Percentiles rank a stretch among this genome's conserved stretches.
phyloP scores from a whole-genome alignment of 2,329 filamentous ascomycete genomes.

The Fusarium sp. region DNA sequence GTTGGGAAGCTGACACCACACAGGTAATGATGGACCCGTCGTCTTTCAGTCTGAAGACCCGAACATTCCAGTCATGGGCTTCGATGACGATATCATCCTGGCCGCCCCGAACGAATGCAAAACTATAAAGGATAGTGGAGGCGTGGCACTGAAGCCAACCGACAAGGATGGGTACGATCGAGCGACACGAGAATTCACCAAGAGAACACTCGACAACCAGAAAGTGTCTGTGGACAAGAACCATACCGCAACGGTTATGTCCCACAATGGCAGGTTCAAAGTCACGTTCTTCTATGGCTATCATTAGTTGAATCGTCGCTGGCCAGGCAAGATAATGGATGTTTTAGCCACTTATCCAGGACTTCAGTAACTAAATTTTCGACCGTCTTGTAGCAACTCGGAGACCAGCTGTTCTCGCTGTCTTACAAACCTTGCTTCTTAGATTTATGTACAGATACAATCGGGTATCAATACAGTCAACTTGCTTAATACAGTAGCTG shows the following conservation, averaged over 20 bases:
- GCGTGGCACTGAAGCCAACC: slow-evolving; percentile 26
- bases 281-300: slow-evolving; percentile 24
- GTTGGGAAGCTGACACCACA: not conserved
- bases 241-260: slow-evolving; percentile 27
- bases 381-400: no score
- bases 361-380: not conserved
- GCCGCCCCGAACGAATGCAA: slow-evolving; percentile 22
- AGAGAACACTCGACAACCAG: slow-evolving; percentile 2
- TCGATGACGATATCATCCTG: slow-evolving; percentile 17
- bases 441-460: not conserved
- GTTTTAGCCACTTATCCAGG: not conserved
- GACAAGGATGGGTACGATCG: slow-evolving; percentile 31
- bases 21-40: slow-evolving; percentile 33
- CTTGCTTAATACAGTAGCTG: slow-evolving; percentile 5
- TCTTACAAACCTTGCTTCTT: no score
- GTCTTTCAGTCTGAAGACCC: slow-evolving; percentile 25
- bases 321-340: not conserved
- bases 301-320: slow-evolving; percentile 3
- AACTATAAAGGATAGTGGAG: slow-evolving; percentile 19
- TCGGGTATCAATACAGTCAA: not conserved
- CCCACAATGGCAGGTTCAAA: slow-evolving; percentile 27
- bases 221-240: slow-evolving; percentile 29
- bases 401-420: no score
- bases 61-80: slow-evolving; percentile 19
- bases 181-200: slow-evolving; percentile 22